phyloP scores from a whole-genome alignment of 2,329 filamentous ascomycete species.

The Davidsoniella eucalypti region DNA sequence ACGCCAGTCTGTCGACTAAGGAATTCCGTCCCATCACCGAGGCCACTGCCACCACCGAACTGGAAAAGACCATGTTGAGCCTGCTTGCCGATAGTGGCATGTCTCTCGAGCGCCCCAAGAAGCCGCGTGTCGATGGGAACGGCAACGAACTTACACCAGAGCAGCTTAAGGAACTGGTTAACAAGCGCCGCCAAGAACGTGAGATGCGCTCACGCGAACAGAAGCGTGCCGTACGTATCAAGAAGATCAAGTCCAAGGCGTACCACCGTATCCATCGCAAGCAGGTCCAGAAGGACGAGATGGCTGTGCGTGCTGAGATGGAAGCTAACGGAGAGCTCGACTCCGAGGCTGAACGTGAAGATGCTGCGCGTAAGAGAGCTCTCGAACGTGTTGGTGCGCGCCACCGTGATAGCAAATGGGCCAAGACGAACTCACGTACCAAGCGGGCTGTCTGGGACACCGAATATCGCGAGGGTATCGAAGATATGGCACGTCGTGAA shows the following conservation, averaged over 20 bases:
- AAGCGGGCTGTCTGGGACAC: conserved; percentile 80
- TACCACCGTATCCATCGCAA: conserved; percentile 86
- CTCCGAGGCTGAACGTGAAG: conserved; percentile 49
- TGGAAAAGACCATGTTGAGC: conserved; percentile 71
- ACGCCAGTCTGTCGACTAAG: conserved; percentile 40
- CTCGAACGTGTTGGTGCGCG: conserved; percentile 73
- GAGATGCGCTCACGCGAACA: conserved; percentile 82
- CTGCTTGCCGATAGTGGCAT: conserved; percentile 86
- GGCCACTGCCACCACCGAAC: conserved; percentile 53
- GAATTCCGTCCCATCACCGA: conserved; percentile 49
- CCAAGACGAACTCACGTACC: conserved; percentile 63
- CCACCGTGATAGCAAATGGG: conserved; percentile 83
- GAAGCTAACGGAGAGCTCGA: conserved; percentile 42
- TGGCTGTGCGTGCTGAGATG: conserved; percentile 34
- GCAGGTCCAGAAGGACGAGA: conserved; percentile 39
- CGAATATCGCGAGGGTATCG: conserved; percentile 59
- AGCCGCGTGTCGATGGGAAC: conserved; percentile 21
- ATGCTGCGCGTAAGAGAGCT: conserved; percentile 56
- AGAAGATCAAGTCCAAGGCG: conserved; percentile 97
- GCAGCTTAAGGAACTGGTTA: conserved; percentile 53
- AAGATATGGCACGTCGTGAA: conserved; percentile 66
- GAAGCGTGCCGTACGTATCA: conserved; percentile 76
- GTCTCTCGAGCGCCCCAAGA: conserved; percentile 33
- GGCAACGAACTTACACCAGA: conserved; percentile 49
- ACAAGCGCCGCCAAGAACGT: conserved; percentile 61